Evolutionary conservation across 345 rosid genomes (phyloP).

Genomic region (Citrus glauca): DNA sequence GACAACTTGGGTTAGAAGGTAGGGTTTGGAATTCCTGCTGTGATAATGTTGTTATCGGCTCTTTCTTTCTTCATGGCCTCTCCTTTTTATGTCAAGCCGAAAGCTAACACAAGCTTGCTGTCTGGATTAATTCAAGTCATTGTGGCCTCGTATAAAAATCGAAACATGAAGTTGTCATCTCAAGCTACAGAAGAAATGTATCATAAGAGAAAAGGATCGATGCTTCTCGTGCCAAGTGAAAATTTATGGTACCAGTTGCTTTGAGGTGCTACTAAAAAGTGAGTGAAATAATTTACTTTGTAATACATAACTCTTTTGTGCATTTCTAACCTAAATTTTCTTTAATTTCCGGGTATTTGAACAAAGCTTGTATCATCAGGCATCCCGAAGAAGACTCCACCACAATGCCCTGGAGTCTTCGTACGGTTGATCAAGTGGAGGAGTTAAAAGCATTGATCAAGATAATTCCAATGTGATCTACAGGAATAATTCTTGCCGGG

Average conservation of each 20-base stretch:
- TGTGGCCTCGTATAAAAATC: conserved; percentile 30
- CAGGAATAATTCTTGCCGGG: conserved; percentile 35
- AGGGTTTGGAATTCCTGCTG: conserved; percentile 48
- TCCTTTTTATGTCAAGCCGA: conserved; percentile 33
- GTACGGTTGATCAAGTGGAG: conserved; percentile 56
- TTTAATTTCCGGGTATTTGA: conserved; percentile 32
- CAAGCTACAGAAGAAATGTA: conserved; percentile 8
- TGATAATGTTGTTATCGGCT: conserved; percentile 40
- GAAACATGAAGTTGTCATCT: conserved; percentile 18
- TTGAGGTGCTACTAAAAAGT: background rate
- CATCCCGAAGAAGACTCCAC: conserved; percentile 32
- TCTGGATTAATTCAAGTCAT: conserved; percentile 45
- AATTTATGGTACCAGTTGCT: conserved; percentile 31
- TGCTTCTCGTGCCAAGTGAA: conserved; percentile 27
- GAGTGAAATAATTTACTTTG: background rate
- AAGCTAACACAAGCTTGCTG: conserved; percentile 24
- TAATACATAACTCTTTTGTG: background rate
- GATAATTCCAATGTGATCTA: conserved; percentile 49
- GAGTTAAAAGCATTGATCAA: conserved; percentile 52
- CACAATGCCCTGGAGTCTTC: conserved; percentile 39
- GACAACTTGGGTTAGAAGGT: conserved; percentile 48
- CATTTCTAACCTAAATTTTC: background rate
- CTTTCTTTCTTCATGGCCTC: conserved; percentile 39
- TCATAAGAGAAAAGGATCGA: conserved; percentile 18
- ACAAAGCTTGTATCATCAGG: conserved; percentile 45